phyloP scores from a whole-genome alignment of 2,329 filamentous ascomycete species.

The Parastagonospora avenae region DNA sequence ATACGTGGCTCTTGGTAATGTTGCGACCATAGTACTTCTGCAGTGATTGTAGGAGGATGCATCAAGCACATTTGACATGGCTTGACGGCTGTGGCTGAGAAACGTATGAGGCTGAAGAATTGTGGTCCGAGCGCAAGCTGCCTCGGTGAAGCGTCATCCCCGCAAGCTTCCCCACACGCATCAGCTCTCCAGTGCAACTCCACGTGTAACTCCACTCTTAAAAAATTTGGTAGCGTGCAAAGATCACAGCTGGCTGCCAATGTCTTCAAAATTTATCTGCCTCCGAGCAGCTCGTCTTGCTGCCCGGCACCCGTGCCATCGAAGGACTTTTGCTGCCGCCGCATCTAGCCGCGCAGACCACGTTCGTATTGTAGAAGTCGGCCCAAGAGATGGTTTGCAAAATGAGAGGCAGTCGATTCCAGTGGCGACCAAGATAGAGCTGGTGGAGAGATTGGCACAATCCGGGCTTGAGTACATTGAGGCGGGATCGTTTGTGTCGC shows the following conservation, averaged over 20 bases:
- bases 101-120: background rate
- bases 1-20: too few relatives aligned
- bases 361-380: conserved; percentile 77
- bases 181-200: background rate
- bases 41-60: too few relatives aligned
- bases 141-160: conserved; percentile 17
- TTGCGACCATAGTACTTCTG: too few relatives aligned
- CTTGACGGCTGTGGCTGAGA: background rate
- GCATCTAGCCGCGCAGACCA: conserved; percentile 46
- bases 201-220: background rate
- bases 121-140: conserved; percentile 14
- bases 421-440: conserved; percentile 73
- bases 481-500: conserved; percentile 80
- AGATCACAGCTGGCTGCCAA: conserved; percentile 7
- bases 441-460: conserved; percentile 70
- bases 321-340: conserved; percentile 39
- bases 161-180: conserved; percentile 19
- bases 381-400: conserved; percentile 83
- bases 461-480: conserved; percentile 78
- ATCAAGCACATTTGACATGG: background rate
- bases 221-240: background rate
- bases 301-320: conserved; percentile 37
- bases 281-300: conserved; percentile 43
- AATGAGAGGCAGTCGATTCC: conserved; percentile 78
- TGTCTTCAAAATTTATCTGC: conserved; percentile 38